phyloP scores from a whole-genome alignment of 2,329 filamentous ascomycete species.

The Elsinoe perseae region DNA sequence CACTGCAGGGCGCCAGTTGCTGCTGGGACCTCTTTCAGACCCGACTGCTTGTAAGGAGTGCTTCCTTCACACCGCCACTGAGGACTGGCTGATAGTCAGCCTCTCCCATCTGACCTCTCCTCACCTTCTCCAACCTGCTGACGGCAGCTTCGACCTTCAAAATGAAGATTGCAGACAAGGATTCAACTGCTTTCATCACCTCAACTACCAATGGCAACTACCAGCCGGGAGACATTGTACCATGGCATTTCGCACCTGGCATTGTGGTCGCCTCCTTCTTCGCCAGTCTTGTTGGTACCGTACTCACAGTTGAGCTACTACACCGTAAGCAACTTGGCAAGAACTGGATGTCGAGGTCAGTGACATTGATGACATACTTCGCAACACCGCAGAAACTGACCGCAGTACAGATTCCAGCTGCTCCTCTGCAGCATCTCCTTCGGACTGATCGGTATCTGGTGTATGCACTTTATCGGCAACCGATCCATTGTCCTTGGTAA shows the following conservation, averaged over 20 bases:
- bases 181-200: neutral
- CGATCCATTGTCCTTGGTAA: conserved; percentile 64
- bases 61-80: conserved; percentile 5
- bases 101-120: neutral
- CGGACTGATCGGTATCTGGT: conserved; percentile 44
- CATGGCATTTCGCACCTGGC: conserved; percentile 42
- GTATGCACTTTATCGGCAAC: conserved; percentile 75
- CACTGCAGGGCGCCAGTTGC: neutral
- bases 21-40: neutral
- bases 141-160: neutral
- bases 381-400: conserved; percentile 2
- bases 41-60: neutral
- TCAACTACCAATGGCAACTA: conserved; percentile 20
- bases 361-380: neutral
- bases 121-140: neutral
- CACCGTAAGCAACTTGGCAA: conserved; percentile 64
- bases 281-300: conserved; percentile 66
- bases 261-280: conserved; percentile 62
- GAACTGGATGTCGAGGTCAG: conserved; percentile 62
- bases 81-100: neutral
- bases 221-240: conserved; percentile 29
- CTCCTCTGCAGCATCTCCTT: conserved; percentile 37
- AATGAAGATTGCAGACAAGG: conserved; percentile 3
- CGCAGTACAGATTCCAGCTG: conserved; percentile 34
- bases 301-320: conserved; percentile 73